phyloP scores from a whole-genome alignment of 805 yeast species.

The Lipomyces orientalis region DNA sequence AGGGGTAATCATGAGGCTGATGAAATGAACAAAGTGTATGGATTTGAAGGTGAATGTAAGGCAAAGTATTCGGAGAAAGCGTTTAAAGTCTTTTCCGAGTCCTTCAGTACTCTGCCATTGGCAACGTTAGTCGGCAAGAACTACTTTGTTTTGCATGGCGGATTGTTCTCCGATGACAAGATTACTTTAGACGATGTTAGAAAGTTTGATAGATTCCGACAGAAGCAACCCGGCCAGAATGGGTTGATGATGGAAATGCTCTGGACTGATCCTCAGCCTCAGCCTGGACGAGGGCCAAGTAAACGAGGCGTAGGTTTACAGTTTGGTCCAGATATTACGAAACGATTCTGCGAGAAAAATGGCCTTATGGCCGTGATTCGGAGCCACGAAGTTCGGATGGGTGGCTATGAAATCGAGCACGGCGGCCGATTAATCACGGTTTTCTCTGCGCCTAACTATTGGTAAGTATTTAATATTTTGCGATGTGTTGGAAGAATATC shows the following conservation, averaged over 20 bases:
- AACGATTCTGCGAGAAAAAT: constrained; percentile 72
- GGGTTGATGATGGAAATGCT: constrained; percentile 95
- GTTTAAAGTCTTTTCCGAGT: constrained; percentile 81
- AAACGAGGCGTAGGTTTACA: constrained; percentile 96
- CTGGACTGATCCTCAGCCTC: constrained; percentile 95
- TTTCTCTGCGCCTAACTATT: constrained; percentile 96
- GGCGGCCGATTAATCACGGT: constrained; percentile 86
- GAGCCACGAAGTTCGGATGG: constrained; percentile 94
- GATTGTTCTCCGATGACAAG: constrained; percentile 79
- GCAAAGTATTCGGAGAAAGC: constrained; percentile 81
- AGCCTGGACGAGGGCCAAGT: constrained; percentile 79
- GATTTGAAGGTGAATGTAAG: constrained; percentile 95
- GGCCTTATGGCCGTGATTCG: constrained; percentile 79
- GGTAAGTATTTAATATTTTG: constrained; percentile 19
- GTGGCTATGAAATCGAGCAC: constrained; percentile 88
- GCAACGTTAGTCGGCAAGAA: constrained; percentile 79
- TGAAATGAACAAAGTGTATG: constrained; percentile 95
- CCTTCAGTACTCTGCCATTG: constrained; percentile 84
- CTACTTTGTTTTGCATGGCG: constrained; percentile 94
- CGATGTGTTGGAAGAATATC: neutral
- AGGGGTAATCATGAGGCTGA: constrained; percentile 97
- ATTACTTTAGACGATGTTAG: constrained; percentile 77
- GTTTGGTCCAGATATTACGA: constrained; percentile 95
- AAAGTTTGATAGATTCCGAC: constrained; percentile 66
- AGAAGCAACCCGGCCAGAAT: constrained; percentile 79